Base-by-base conservation (phyloP, 2,329 filamentous ascomycete genomes). In the Lachnellula arida region DNA sequence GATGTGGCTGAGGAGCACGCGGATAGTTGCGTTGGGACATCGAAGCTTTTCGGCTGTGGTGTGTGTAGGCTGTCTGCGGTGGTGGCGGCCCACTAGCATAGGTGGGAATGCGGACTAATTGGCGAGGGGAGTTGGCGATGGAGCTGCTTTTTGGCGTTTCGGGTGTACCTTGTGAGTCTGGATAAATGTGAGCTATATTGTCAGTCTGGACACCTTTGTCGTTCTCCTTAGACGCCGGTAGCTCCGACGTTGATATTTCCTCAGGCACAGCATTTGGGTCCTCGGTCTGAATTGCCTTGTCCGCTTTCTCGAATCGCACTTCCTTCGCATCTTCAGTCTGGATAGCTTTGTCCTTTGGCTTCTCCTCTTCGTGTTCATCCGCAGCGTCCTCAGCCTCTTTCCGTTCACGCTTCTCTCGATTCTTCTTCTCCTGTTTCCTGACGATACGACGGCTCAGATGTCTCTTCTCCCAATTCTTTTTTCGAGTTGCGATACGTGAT, bases 401-500 rank as follows among this genome's bases (percentile, higher is more conserved):
- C 11, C 62, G 59, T 47, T 67, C 67, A 40, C 67, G 68, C 56
- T 75, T 72, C 58, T 73, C 72, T 40, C 68, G 67, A 44, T 78
- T 71, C 49, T 71, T 70, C 65, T 74, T 75, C 3, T 67, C 61
- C 59, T 75, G 73, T 51, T 73, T 73, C 49, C 68, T 71, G n/a
- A 65, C 60, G 46, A 73, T 69, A 25, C 73, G 70, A 47, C 71
- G 68, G 50, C 66, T 71, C 9, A 69, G 60, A 35, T 77, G 75
- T 2, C 78, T 69, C 65, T 73, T 75, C 68, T 80, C 75, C 75
- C 80, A 81, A 59, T 76, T 71, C n/a, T 70, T 67, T 47, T 75
- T 78, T 0, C 55, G 78, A 74, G 55, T 75, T 73, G 63, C 65
- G 63, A 78, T 75, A 65, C 80, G 76, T 23, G 77, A 70, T 23